Evolutionary conservation across 1,139 yeast genomes (phyloP).

Genomic region (Kodamaea sp.): DNA sequence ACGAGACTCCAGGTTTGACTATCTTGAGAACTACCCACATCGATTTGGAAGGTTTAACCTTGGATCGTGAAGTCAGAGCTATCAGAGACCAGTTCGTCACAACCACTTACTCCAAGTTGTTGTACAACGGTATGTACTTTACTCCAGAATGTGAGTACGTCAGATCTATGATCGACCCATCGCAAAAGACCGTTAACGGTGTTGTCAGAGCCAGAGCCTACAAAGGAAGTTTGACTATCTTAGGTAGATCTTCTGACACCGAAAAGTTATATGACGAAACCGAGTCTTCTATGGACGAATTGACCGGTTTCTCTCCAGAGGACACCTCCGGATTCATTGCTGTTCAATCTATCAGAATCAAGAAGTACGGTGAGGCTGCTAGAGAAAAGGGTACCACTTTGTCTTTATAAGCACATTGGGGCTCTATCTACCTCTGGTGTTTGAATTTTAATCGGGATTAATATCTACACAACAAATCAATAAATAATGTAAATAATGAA

Average conservation of each 20-base stretch:
- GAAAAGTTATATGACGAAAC: slow-evolving; percentile 97
- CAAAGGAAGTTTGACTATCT: slow-evolving; percentile 81
- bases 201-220: slow-evolving; percentile 90
- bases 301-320: slow-evolving; percentile 96
- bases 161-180: slow-evolving; percentile 89
- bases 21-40: slow-evolving; percentile 90
- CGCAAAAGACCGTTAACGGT: slow-evolving; percentile 95
- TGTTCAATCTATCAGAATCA: slow-evolving; percentile 95
- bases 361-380: slow-evolving; percentile 96
- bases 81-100: slow-evolving; percentile 96
- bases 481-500: slow-evolving; percentile 7
- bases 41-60: slow-evolving; percentile 93
- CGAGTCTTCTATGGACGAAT: slow-evolving; percentile 98
- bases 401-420: slow-evolving; percentile 41
- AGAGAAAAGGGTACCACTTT: slow-evolving; percentile 68
- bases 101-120: slow-evolving; percentile 82
- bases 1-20: slow-evolving; percentile 98
- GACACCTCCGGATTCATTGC: slow-evolving; percentile 98
- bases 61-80: slow-evolving; percentile 97
- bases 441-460: slow-evolving; percentile 2
- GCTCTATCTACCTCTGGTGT: no score
- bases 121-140: slow-evolving; percentile 97
- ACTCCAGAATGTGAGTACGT: slow-evolving; percentile 97
- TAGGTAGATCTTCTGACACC: slow-evolving; percentile 94
- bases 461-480: slow-evolving; percentile 1